These are phyloP conservation scores for Passiflora organensis DNA, from an alignment of 345 rosid genomes.

Conservation along the genomic window DNA sequence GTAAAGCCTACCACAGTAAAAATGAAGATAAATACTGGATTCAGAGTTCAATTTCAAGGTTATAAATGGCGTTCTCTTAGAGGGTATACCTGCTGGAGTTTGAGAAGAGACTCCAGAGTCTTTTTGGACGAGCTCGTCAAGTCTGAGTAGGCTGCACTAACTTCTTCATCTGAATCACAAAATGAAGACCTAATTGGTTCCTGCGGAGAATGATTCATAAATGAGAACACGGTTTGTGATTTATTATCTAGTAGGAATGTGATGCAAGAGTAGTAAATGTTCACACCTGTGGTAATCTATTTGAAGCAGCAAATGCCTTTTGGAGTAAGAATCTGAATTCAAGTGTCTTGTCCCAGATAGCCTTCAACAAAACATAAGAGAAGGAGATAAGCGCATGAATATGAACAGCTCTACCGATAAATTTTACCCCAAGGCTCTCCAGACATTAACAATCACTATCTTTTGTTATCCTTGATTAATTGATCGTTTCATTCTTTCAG, in stretches of 20 bases:
- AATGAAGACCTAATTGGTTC: constrained; percentile 59
- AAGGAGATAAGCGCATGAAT: too few species aligned
- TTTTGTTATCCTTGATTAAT: too few species aligned
- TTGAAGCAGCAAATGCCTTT: constrained; percentile 67
- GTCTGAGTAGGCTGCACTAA: constrained; percentile 55
- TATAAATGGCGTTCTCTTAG: background rate
- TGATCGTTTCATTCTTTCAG: too few species aligned
- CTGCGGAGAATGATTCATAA: constrained; percentile 34
- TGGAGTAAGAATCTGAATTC: constrained; percentile 86
- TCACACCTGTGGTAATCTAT: constrained; percentile 78
- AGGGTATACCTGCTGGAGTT: constrained; percentile 63
- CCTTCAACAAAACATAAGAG: constrained; percentile 32
- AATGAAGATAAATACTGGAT: too few species aligned
- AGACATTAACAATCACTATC: too few species aligned
- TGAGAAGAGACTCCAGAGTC: constrained; percentile 67
- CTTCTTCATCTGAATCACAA: constrained; percentile 47
- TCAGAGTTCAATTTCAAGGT: background rate
- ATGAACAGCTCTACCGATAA: too few species aligned
- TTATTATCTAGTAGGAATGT: background rate
- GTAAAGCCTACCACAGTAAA: constrained; percentile 48
- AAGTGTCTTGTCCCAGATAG: constrained; percentile 76
- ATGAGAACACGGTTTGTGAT: constrained; percentile 4
- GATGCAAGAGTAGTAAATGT: constrained; percentile 1
- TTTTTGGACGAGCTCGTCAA: constrained; percentile 56
- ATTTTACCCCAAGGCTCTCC: too few species aligned